phyloP scores from a whole-genome alignment of 345 rosid genomes.

The Boechera retrofracta region DNA sequence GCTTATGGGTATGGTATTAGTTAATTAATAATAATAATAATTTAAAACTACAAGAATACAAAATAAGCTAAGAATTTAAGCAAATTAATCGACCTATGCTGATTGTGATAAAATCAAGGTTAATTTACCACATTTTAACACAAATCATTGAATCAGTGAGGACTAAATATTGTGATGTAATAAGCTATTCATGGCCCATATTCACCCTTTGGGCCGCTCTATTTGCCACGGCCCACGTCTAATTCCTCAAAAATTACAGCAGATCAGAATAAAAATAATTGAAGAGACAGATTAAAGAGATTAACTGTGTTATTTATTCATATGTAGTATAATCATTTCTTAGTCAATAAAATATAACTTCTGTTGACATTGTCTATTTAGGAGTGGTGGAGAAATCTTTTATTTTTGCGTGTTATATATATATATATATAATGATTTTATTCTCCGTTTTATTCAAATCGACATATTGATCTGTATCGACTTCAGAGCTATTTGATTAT shows the following conservation, averaged over 20 bases:
- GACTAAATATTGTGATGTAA: neutral
- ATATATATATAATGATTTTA: no score
- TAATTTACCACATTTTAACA: neutral
- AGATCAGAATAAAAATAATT: slow-evolving; percentile 1
- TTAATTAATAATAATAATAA: neutral
- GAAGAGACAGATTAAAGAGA: no score
- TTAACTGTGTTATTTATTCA: neutral
- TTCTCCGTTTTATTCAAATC: no score
- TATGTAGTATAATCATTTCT: no score
- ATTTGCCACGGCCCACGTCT: neutral
- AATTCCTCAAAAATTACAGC: neutral
- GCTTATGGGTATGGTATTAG: neutral
- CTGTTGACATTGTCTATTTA: no score
- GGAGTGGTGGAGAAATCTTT: no score
- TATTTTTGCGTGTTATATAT: no score
- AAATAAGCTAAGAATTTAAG: neutral
- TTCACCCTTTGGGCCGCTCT: slow-evolving; percentile 19
- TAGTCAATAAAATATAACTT: no score
- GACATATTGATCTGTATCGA: no score
- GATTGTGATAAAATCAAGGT: neutral
- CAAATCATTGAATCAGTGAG: neutral
- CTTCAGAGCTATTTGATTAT: no score
- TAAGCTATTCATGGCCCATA: slow-evolving; percentile 12
- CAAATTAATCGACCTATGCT: neutral
- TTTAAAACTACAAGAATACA: neutral